Conservation (phyloP, 345 rosid species). For the Toxicodendron radicans region DNA sequence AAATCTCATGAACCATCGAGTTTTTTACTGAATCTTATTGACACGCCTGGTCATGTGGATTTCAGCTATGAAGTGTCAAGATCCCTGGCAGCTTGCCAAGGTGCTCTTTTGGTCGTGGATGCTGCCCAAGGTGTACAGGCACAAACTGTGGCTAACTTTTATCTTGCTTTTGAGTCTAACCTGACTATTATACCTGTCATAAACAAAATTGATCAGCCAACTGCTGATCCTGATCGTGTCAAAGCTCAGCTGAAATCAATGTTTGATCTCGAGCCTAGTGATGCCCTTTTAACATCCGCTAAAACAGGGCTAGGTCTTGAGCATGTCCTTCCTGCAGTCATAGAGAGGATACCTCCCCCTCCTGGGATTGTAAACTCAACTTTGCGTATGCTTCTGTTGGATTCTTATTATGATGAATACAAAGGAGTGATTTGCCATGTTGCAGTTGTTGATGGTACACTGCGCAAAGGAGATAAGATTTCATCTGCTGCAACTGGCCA, state of each 20-base stretch:
- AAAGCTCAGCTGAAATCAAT: conserved; percentile 93
- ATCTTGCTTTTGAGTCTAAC: conserved; percentile 90
- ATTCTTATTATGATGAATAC: conserved; percentile 92
- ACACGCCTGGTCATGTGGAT: conserved; percentile 98
- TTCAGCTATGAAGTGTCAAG: conserved; percentile 98
- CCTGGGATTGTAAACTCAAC: conserved; percentile 65
- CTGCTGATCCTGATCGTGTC: conserved; percentile 97
- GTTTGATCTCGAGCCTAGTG: conserved; percentile 88
- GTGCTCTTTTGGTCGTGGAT: conserved; percentile 94
- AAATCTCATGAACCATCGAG: conserved; percentile 36
- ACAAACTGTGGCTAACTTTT: conserved; percentile 95
- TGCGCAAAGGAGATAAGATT: conserved; percentile 90
- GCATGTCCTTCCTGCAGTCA: conserved; percentile 88
- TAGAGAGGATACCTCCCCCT: conserved; percentile 84
- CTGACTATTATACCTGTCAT: conserved; percentile 78
- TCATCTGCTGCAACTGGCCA: conserved; percentile 83
- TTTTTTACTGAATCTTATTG: conserved; percentile 75
- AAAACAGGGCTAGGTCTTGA: conserved; percentile 95
- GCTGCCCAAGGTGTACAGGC: conserved; percentile 99
- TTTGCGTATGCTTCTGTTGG: conserved; percentile 90
- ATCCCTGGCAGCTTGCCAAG: conserved; percentile 98
- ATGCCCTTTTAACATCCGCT: conserved; percentile 90
- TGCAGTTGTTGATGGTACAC: conserved; percentile 83
- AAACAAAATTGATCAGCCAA: conserved; percentile 96
- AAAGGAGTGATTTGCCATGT: conserved; percentile 95